Evolutionary conservation across 1,284 basidiomycete genomes (phyloP).

Genomic region (Trichosporon sp.): DNA sequence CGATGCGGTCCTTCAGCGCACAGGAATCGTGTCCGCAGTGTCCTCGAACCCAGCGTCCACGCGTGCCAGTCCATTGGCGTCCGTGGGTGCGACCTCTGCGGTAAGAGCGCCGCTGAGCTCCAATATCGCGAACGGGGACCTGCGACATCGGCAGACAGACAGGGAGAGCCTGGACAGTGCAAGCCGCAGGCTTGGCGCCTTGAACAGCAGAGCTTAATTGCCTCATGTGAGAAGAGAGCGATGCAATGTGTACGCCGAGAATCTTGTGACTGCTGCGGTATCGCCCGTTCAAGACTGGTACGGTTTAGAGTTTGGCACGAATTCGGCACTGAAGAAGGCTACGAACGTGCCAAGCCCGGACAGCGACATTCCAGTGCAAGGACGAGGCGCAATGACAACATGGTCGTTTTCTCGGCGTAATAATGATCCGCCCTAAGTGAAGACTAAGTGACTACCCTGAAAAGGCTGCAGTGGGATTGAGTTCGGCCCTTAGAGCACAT

Average conservation of each 20-base stretch:
- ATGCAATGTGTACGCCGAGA: slow-evolving; percentile 14
- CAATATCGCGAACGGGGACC: not conserved
- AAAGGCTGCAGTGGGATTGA: not conserved
- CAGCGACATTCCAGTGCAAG: not conserved
- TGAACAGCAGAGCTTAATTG: slow-evolving; percentile 14
- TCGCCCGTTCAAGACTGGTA: not conserved
- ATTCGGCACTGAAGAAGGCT: not conserved
- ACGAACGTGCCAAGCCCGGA: slow-evolving; percentile 13
- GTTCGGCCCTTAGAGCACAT: slow-evolving; percentile 11
- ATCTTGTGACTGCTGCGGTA: not conserved
- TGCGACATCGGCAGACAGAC: slow-evolving; percentile 13
- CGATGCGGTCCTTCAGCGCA: not conserved
- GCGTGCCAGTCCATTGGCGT: not conserved
- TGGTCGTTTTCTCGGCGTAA: slow-evolving; percentile 6
- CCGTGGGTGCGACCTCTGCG: slow-evolving; percentile 6
- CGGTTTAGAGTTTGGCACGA: slow-evolving; percentile 1
- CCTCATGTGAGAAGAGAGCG: not conserved
- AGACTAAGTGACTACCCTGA: slow-evolving; percentile 14
- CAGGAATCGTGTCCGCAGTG: not conserved
- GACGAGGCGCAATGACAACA: not conserved
- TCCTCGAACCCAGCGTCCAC: slow-evolving; percentile 7
- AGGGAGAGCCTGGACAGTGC: not conserved
- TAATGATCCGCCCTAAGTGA: slow-evolving; percentile 19
- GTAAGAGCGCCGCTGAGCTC: not conserved
- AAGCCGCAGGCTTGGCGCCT: slow-evolving; percentile 1